Evolutionary conservation across 495 filamentous ascomycete genomes (phyloP), one percentile per base, ranked within the genome.

Genomic region (Aspergillus avenaceus): DNA sequence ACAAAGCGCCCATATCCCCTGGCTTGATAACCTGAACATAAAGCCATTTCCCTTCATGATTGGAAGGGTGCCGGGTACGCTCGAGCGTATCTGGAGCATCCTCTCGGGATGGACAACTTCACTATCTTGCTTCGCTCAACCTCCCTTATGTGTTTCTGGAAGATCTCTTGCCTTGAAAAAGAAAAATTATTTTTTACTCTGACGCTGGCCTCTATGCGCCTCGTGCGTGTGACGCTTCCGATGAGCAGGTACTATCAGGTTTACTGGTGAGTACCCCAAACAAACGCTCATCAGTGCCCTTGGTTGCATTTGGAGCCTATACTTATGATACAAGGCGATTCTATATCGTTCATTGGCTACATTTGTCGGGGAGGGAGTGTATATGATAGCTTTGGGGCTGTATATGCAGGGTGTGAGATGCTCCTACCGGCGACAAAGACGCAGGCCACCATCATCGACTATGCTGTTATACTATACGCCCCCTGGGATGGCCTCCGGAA

Each of bases 231-330:
- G 21, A 38, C 28, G 31, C 44, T 52, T 24, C 34, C 21, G 25
- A 48, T 51, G 48, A 50, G 37, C 46, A 41, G 12, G 23, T 49
- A 47, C 18, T 52, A 43, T 53, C 47, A 49, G 29, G 43, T 41
- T 37, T 41, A 11, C 41, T 47, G 50, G 57, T 56, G 8, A 50
- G 53, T 53, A 14, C 22, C 16, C 11, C n/a, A n/a, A n/a, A n/a
- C n/a, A n/a, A n/a, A n/a, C 12, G 11, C 21, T 16, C 19, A 42
- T 26, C 27, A 13, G n/a, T 18, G 5, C 23, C 4, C 18, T 22
- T 7, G 18, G 6, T 23, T 41, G 5, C 22, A n/a, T 14, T 24
- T 26, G 9, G 16, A 42, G n/a, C 34, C 6, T 38, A 19, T 38
- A 38, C 34, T 38, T 14, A 38, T 16, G 34, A 8, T 14, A 19